Conservation (phyloP, 352 stramenopile species). For the Phytophthora niederhauseri region DNA sequence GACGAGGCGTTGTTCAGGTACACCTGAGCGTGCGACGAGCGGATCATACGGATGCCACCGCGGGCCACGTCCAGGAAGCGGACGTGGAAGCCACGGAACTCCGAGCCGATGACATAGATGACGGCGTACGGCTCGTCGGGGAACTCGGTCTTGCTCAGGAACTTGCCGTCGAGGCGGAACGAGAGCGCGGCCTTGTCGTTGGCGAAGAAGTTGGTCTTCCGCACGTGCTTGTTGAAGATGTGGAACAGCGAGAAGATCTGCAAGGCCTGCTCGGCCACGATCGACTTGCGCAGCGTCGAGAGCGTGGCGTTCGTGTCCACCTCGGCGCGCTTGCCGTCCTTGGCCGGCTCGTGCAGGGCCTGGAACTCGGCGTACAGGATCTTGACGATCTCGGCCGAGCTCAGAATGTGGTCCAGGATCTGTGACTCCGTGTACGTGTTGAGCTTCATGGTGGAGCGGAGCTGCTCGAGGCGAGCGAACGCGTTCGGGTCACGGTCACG, state of each 20-base stretch:
- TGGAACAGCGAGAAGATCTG: slow-evolving; percentile 86
- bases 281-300: slow-evolving; percentile 74
- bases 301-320: slow-evolving; percentile 61
- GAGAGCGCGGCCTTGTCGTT: slow-evolving; percentile 79
- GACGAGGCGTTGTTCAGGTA: slow-evolving; percentile 92
- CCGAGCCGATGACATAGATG: slow-evolving; percentile 95
- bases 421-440: slow-evolving; percentile 90
- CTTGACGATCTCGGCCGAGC: slow-evolving; percentile 71
- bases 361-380: slow-evolving; percentile 84
- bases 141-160: slow-evolving; percentile 75
- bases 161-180: slow-evolving; percentile 79
- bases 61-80: slow-evolving; percentile 97
- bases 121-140: slow-evolving; percentile 93
- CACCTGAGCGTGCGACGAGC: slow-evolving; percentile 83
- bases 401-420: slow-evolving; percentile 88
- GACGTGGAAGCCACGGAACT: slow-evolving; percentile 98
- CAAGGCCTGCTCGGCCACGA: slow-evolving; percentile 75
- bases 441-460: slow-evolving; percentile 85
- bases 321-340: slow-evolving; percentile 31
- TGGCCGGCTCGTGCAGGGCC: slow-evolving; percentile 60
- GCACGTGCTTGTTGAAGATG: slow-evolving; percentile 82
- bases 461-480: slow-evolving; percentile 77
- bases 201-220: slow-evolving; percentile 88
- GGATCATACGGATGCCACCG: slow-evolving; percentile 95
- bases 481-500: slow-evolving; percentile 76